Evolutionary conservation across 2,329 filamentous ascomycete genomes (phyloP).

Genomic region (Colletotrichum destructivum): DNA sequence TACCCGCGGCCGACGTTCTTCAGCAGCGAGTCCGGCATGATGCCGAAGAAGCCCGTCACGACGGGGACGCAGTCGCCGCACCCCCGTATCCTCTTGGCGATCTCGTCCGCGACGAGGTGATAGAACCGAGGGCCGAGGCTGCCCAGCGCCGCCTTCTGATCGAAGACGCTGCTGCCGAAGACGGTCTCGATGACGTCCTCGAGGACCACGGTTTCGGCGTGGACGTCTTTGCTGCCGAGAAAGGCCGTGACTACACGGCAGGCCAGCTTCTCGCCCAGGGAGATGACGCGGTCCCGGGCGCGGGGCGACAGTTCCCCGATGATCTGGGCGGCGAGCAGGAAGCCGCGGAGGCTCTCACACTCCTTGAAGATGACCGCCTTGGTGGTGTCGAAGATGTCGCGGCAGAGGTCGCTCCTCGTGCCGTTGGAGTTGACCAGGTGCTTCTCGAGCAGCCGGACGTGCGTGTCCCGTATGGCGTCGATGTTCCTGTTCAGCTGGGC

Average conservation of each 20-base stretch:
- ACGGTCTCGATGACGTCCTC: conserved; percentile 81
- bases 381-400: conserved; percentile 84
- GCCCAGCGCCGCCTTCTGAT: conserved; percentile 75
- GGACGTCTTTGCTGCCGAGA: conserved; percentile 77
- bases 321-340: conserved; percentile 75
- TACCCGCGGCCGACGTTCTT: conserved; percentile 93
- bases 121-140: conserved; percentile 80
- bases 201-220: conserved; percentile 48
- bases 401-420: conserved; percentile 84
- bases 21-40: conserved; percentile 89
- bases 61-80: conserved; percentile 81
- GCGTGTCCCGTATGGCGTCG: conserved; percentile 22
- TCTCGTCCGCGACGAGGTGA: conserved; percentile 71
- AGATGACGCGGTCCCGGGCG: conserved; percentile 89
- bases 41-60: conserved; percentile 96
- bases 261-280: conserved; percentile 95
- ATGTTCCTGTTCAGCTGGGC: conserved; percentile 34
- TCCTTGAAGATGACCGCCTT: conserved; percentile 76
- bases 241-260: conserved; percentile 93
- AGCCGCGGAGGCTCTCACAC: conserved; percentile 85
- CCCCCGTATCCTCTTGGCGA: conserved; percentile 74
- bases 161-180: conserved; percentile 88
- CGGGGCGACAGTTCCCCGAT: conserved; percentile 82
- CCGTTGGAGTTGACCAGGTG: conserved; percentile 77
- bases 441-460: conserved; percentile 36